A percentile compares a stretch with the other conserved stretches of the same genome.
Evolutionary conservation across 2,329 filamentous ascomycete species (phyloP).

Genomic region (Ceratocystis cubensis): DNA sequence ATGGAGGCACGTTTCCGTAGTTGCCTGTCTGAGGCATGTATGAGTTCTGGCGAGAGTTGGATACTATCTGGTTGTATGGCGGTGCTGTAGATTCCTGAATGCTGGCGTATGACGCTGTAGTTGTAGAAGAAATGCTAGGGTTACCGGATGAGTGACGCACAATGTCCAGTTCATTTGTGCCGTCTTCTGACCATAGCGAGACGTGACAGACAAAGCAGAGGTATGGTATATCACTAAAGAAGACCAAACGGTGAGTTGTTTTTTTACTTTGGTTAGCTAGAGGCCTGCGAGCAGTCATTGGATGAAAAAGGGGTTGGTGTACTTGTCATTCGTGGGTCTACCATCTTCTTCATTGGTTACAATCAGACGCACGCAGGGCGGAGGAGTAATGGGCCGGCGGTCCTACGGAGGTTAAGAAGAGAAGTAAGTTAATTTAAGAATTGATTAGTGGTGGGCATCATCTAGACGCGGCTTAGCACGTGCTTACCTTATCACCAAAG

Average conservation of each 20-base stretch:
- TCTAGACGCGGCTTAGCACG: background rate
- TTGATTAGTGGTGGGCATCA: background rate
- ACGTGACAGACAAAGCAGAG: slow-evolving; percentile 49
- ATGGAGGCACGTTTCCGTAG: slow-evolving; percentile 23
- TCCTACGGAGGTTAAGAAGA: slow-evolving; percentile 44
- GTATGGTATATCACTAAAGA: slow-evolving; percentile 43
- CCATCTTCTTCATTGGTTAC: slow-evolving; percentile 63
- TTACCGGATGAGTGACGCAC: slow-evolving; percentile 50
- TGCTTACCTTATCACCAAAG: slow-evolving; percentile 83
- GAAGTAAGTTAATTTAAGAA: background rate
- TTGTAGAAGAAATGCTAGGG: slow-evolving; percentile 71
- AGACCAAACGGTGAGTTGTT: background rate
- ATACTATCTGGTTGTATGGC: slow-evolving; percentile 31
- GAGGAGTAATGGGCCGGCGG: slow-evolving; percentile 86
- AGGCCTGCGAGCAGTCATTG: too few relatives aligned
- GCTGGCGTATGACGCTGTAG: slow-evolving; percentile 35
- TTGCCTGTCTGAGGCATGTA: slow-evolving; percentile 24
- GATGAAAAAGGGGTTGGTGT: background rate
- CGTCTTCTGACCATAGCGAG: slow-evolving; percentile 55
- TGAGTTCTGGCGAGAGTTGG: slow-evolving; percentile 26
- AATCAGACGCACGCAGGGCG: slow-evolving; percentile 76
- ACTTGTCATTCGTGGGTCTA: slow-evolving; percentile 31
- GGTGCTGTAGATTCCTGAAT: slow-evolving; percentile 25
- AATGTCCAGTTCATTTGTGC: slow-evolving; percentile 52
- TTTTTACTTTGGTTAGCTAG: background rate